These are phyloP conservation scores for Hypocreales sp. DNA, from an alignment of 2,329 filamentous ascomycete genomes.

Conservation along the genomic window DNA sequence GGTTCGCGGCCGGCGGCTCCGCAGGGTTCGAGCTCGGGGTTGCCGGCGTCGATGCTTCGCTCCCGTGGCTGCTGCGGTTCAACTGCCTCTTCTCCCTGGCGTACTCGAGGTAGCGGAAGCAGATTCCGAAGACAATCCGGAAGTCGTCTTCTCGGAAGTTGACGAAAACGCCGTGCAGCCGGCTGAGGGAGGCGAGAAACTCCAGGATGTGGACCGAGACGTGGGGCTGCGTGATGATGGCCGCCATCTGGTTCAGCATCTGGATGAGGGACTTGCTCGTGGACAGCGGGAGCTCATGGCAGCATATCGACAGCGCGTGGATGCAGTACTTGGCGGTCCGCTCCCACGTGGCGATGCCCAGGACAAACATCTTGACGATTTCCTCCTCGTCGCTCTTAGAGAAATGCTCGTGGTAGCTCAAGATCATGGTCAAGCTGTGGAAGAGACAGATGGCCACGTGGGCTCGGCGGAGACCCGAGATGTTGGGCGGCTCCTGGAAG, in stretches of 20 bases:
- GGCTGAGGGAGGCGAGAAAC: constrained; percentile 79
- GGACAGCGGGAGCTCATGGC: constrained; percentile 80
- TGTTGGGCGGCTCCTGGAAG: constrained; percentile 66
- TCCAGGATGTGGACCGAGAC: constrained; percentile 92
- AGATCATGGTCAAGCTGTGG: constrained; percentile 70
- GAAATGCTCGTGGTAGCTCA: constrained; percentile 82
- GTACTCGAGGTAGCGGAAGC: constrained; percentile 83
- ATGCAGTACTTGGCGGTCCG: constrained; percentile 85
- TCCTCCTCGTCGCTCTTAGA: constrained; percentile 77
- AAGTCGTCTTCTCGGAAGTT: constrained; percentile 89
- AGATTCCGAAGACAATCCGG: constrained; percentile 87
- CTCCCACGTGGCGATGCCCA: constrained; percentile 72
- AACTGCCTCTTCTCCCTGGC: constrained; percentile 51
- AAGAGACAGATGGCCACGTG: constrained; percentile 84
- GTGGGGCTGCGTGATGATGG: constrained; percentile 85
- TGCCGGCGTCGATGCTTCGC: constrained; percentile 22
- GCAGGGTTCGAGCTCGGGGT: constrained; percentile 5
- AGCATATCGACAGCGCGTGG: constrained; percentile 86
- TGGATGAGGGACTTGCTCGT: constrained; percentile 73
- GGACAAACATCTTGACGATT: constrained; percentile 71
- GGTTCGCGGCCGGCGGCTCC: constrained; percentile 10
- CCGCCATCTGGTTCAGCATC: constrained; percentile 84
- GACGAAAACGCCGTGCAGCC: constrained; percentile 69
- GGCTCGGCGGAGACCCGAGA: constrained; percentile 68
- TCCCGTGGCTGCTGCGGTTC: constrained; percentile 27